These are phyloP conservation scores for Hyaloscypha hepaticicola DNA, from an alignment of 495 filamentous ascomycete species.

Conservation along the genomic window DNA sequence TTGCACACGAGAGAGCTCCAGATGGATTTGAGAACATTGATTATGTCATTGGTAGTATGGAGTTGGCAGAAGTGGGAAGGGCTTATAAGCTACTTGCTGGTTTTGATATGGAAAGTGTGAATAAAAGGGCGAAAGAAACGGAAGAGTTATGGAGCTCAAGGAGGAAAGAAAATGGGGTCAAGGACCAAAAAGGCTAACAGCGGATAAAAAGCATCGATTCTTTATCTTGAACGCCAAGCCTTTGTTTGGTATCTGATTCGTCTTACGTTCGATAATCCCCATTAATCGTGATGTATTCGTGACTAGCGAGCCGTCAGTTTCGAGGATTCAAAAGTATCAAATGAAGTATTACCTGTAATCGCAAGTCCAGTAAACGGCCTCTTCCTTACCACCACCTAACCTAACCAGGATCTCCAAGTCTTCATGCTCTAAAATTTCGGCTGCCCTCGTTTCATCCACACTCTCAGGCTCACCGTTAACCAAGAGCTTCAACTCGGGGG, in stretches of 20 bases:
- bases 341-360: constrained; percentile 68
- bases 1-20: constrained; percentile 16
- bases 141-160: constrained; percentile 14
- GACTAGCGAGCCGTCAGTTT: constrained; percentile 60
- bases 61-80: constrained; percentile 16
- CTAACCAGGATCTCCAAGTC: constrained; percentile 79
- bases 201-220: neutral
- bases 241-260: neutral
- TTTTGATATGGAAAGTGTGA: constrained; percentile 21
- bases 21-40: constrained; percentile 23
- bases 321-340: constrained; percentile 4
- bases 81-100: constrained; percentile 19
- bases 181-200: neutral
- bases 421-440: constrained; percentile 81
- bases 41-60: constrained; percentile 10
- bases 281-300: constrained; percentile 95
- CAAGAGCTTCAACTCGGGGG: constrained; percentile 74
- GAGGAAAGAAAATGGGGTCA: neutral
- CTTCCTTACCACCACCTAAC: constrained; percentile 67
- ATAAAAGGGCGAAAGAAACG: constrained; percentile 17
- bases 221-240: neutral
- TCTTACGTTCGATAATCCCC: constrained; percentile 79
- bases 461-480: constrained; percentile 88
- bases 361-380: constrained; percentile 90
- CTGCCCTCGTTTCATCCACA: constrained; percentile 87